Percentiles rank a stretch among this genome's conserved stretches.
These are phyloP conservation scores for Xylariaceae sp. DNA, from an alignment of 2,329 filamentous ascomycete species.

Conservation along the genomic window DNA sequence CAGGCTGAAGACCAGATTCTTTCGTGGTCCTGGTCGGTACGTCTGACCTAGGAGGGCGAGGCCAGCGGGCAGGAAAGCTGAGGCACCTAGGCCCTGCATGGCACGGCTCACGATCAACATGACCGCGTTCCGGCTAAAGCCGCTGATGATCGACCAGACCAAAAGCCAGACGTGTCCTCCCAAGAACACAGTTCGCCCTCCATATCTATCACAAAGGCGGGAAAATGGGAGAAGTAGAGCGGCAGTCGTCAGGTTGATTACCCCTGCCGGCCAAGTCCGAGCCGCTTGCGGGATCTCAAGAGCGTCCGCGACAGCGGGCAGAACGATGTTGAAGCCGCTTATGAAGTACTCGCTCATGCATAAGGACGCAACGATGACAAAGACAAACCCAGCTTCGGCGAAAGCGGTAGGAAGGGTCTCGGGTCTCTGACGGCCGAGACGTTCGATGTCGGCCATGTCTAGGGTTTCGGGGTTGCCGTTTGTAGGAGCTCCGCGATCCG, in stretches of 20 bases:
- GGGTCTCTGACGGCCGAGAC: conserved; percentile 61
- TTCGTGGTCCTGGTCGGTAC: conserved; percentile 69
- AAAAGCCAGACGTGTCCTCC: conserved; percentile 65
- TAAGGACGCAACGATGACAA: conserved; percentile 61
- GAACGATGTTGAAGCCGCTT: conserved; percentile 73
- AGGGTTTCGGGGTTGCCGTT: conserved; percentile 23
- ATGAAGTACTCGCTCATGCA: conserved; percentile 73
- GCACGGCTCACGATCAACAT: conserved; percentile 77
- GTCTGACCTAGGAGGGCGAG: conserved; percentile 67
- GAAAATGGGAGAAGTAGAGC: conserved; percentile 66
- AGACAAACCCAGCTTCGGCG: conserved; percentile 61
- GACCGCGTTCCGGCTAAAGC: conserved; percentile 67
- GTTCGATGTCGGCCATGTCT: conserved; percentile 48
- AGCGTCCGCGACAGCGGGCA: conserved; percentile 64
- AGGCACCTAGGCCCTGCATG: conserved; percentile 72
- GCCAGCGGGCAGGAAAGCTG: conserved; percentile 70
- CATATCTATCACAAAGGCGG: conserved; percentile 63
- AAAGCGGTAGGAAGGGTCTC: conserved; percentile 51
- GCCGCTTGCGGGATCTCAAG: conserved; percentile 65
- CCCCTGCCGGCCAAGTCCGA: conserved; percentile 65
- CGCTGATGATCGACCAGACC: conserved; percentile 69
- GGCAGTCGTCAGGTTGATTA: conserved; percentile 59
- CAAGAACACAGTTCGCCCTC: conserved; percentile 63
- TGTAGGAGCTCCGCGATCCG: conserved; percentile 12
- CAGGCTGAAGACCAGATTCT: conserved; percentile 65